A percentile compares a stretch with the other conserved stretches of the same genome.
Conservation (phyloP, 345 rosid species). For the Fremontodendron californicum region DNA sequence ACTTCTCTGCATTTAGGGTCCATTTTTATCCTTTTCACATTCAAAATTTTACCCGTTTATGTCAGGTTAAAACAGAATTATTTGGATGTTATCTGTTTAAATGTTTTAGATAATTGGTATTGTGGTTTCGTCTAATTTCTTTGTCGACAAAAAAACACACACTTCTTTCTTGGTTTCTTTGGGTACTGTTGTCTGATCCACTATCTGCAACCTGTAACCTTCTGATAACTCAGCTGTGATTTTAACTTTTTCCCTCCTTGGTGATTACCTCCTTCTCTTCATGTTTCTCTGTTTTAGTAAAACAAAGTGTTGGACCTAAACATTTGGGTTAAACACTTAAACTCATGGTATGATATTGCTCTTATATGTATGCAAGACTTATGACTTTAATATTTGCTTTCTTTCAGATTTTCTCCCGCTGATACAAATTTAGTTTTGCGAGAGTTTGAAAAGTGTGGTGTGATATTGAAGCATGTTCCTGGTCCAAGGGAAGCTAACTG, state of each 20-base stretch:
- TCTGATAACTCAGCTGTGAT: neutral
- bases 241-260: neutral
- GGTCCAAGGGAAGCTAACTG: constrained; percentile 97
- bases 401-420: constrained; percentile 70
- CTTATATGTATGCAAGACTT: neutral
- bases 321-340: neutral
- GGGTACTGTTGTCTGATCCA: neutral
- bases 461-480: constrained; percentile 85
- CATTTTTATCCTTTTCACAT: neutral
- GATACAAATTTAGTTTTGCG: constrained; percentile 90
- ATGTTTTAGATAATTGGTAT: neutral
- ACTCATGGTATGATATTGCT: neutral
- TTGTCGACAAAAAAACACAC: neutral
- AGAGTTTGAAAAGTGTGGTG: constrained; percentile 88
- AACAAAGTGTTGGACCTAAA: neutral
- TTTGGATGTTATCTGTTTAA: neutral
- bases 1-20: neutral
- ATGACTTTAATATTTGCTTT: neutral
- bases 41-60: neutral
- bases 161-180: neutral
- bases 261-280: neutral
- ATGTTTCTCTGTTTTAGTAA: neutral
- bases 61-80: neutral
- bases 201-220: neutral
- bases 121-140: neutral